phyloP scores from a whole-genome alignment of 2,329 filamentous ascomycete genomes.

The Periconia macrospinosa region DNA sequence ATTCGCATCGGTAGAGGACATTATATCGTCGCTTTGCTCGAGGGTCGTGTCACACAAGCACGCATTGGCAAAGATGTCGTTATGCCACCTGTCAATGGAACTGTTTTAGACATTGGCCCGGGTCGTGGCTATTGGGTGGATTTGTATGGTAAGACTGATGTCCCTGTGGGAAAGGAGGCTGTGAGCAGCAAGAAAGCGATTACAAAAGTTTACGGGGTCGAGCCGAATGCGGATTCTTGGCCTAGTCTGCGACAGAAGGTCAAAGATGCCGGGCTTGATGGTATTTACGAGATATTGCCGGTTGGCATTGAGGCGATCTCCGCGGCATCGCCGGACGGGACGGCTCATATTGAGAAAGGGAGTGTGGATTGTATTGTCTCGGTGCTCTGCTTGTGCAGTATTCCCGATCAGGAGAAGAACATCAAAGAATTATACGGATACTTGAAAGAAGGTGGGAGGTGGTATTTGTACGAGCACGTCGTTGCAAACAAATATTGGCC shows the following conservation, averaged over 20 bases:
- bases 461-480: conserved; percentile 23
- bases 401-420: conserved; percentile 20
- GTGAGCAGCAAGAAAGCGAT: conserved; percentile 2
- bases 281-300: conserved; percentile 15
- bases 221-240: conserved; percentile 14
- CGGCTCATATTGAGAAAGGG: conserved; percentile 8
- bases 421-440: conserved; percentile 17
- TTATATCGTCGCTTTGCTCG: conserved; percentile 16
- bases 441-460: conserved; percentile 16
- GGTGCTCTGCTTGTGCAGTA: conserved; percentile 19
- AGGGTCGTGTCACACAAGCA: conserved; percentile 14
- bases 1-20: conserved; percentile 13
- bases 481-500: conserved; percentile 5
- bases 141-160: conserved; percentile 9
- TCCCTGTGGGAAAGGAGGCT: conserved; percentile 4
- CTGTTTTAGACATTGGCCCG: conserved; percentile 17
- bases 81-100: conserved; percentile 11
- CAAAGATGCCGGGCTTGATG: conserved; percentile 9
- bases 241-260: conserved; percentile 8
- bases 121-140: conserved; percentile 22
- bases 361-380: conserved; percentile 20
- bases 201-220: conserved; percentile 17
- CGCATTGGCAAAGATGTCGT: conserved; percentile 10
- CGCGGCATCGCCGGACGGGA: not conserved
- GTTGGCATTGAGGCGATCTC: conserved; percentile 15